A percentile compares a stretch with the other conserved stretches of the same genome.
Conservation (phyloP, 1,284 basidiomycete species). For the Ustilago hordei region DNA sequence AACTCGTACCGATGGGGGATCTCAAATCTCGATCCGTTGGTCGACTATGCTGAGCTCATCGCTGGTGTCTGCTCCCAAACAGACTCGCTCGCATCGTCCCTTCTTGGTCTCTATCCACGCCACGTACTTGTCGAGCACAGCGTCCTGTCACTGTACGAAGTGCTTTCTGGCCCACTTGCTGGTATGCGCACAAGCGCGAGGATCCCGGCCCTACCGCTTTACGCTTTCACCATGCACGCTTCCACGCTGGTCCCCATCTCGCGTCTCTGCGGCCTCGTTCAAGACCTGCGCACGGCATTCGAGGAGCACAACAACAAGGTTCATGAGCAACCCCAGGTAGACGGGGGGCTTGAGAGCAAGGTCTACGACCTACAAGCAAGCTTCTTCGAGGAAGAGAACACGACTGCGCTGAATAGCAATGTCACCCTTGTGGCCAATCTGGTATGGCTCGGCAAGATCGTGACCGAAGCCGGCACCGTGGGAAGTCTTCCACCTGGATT, state of each 20-base stretch:
- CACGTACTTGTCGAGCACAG: conserved; percentile 42
- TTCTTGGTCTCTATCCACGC: conserved; percentile 29
- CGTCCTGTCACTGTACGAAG: conserved; percentile 36
- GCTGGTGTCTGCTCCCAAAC: conserved; percentile 20
- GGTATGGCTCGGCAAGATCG: conserved; percentile 42
- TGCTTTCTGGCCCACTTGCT: conserved; percentile 22
- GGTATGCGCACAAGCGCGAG: conserved; percentile 23
- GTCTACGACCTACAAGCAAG: conserved; percentile 3
- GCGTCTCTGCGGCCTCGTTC: conserved; percentile 45
- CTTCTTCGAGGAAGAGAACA: conserved; percentile 48
- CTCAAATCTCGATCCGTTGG: conserved; percentile 27
- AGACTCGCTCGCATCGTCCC: conserved; percentile 21
- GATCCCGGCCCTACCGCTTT: conserved; percentile 23
- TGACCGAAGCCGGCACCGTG: conserved; percentile 7
- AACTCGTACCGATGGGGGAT: conserved; percentile 44
- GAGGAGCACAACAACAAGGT: conserved; percentile 28
- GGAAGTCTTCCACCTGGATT: conserved; percentile 23
- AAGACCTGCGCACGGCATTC: conserved; percentile 34
- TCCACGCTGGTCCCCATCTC: conserved; percentile 46
- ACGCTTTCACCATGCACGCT: conserved; percentile 39
- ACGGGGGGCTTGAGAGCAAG: conserved; percentile 23
- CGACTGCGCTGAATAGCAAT: conserved; percentile 33
- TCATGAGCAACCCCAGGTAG: neutral
- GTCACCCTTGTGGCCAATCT: conserved; percentile 48
- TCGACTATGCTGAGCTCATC: conserved; percentile 41